Evolutionary conservation across 2,329 filamentous ascomycete species (phyloP), one percentile per base, ranked within the genome.

Genomic region (Colletotrichum sp.): DNA sequence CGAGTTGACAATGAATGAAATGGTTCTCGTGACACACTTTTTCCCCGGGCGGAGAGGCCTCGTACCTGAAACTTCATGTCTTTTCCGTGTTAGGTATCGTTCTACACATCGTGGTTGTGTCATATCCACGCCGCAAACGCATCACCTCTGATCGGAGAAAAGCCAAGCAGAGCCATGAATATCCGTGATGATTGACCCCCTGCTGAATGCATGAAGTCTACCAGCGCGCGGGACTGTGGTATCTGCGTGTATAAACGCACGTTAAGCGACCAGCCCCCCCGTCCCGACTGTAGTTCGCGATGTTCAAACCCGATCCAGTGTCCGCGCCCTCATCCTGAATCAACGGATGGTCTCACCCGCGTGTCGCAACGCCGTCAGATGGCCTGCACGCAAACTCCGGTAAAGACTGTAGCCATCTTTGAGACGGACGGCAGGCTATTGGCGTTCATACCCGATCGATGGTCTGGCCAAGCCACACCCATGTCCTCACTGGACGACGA

Each of bases 241-340:
- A 36, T 36, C 0, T 36, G 34, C 0, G 34, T 2, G 34, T 36
- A 36, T 36, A 7, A 0, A 36, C 0, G 34, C 34, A 36, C 3
- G 3, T 36, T 36, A 0, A 36, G 0, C 34, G 15, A 36, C 1
- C 15, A 5, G 24, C 3, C 13, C 34, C 15, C 0, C 1, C 15
- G n/a, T 55, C 49, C 49, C 49, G 6, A 24, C n/a, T 3, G 0
- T 24, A 55, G 10, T 0, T 24, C n/a, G 0, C 49, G 49, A 8
- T 55, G 10, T 0, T 24, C 49, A 36, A 55, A 15, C 49, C 49
- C 4, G 49, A n/a, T 55, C 10, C n/a, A 55, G 49, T 55, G 49
- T 55, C 3, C 49, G 49, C 6, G 49, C 1, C 24, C 49, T 55
- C 5, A 55, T 4, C 49, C 49, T 2, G 0, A 24, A 55, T 55